These are phyloP conservation scores for Spinacia oleracea DNA, from an alignment of 179 eudicot genomes.

Conservation along the genomic window DNA sequence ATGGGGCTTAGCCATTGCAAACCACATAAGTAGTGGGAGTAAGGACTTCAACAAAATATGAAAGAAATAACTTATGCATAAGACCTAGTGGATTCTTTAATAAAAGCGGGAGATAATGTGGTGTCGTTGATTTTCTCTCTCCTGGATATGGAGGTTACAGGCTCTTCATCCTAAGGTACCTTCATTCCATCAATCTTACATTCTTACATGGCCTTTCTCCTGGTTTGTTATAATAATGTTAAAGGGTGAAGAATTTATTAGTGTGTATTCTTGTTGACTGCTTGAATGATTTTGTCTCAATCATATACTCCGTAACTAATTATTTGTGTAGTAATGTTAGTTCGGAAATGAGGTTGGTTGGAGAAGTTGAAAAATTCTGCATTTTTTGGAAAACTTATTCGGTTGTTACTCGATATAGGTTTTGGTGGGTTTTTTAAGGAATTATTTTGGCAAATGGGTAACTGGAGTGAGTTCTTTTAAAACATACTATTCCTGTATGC, in stretches of 20 bases:
- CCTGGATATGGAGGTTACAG: constrained; percentile 96
- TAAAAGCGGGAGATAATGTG: constrained; percentile 71
- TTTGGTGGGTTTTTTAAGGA: too few relatives aligned
- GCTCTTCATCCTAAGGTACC: constrained; percentile 86
- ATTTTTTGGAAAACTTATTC: too few relatives aligned
- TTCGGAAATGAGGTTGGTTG: constrained; percentile 69
- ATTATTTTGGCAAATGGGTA: too few relatives aligned
- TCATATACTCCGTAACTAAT: not conserved
- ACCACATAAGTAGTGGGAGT: constrained; percentile 83
- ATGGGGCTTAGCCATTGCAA: constrained; percentile 50
- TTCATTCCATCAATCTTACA: not conserved
- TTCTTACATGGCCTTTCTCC: not conserved
- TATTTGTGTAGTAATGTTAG: constrained; percentile 56
- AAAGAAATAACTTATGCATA: constrained; percentile 74
- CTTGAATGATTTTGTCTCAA: constrained; percentile 1
- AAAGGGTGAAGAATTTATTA: not conserved
- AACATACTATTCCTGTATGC: too few relatives aligned
- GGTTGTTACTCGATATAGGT: too few relatives aligned
- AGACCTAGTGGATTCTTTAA: constrained; percentile 60
- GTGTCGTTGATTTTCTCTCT: constrained; percentile 76
- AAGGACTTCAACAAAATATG: constrained; percentile 74
- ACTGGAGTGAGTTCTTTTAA: too few relatives aligned
- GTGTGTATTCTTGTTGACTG: not conserved
- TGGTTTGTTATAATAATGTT: not conserved
- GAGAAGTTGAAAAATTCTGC: too few relatives aligned